Evolutionary conservation across 23 red algal genomes (phyloP).

Genomic region (Gracilaria domingensis): DNA sequence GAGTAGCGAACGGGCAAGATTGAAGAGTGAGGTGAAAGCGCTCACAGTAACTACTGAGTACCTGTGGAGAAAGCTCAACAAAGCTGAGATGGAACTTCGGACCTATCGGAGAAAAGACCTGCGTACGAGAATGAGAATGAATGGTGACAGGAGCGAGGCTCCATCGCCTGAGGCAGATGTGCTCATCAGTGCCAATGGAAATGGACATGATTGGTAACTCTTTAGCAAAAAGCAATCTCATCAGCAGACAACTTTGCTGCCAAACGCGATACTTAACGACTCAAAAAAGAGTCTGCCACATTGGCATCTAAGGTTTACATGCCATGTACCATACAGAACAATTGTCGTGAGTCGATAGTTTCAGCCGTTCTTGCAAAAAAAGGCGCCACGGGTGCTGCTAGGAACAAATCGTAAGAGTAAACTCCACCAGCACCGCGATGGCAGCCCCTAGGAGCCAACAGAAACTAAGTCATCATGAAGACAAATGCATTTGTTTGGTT

Average conservation of each 20-base stretch:
- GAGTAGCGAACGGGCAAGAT: conserved; percentile 41
- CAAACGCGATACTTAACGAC: not conserved
- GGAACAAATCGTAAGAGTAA: not conserved
- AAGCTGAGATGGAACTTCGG: conserved; percentile 67
- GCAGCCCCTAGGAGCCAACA: not conserved
- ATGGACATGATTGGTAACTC: conserved; percentile 31
- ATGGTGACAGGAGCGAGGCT: not conserved
- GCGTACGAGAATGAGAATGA: conserved; percentile 66
- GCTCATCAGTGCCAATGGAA: conserved; percentile 38
- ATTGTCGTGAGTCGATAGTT: not conserved
- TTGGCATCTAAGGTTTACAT: not conserved
- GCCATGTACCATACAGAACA: not conserved
- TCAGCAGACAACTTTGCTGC: not conserved
- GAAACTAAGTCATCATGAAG: not conserved
- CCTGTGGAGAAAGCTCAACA: conserved; percentile 72
- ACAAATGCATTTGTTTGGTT: conserved; percentile 20
- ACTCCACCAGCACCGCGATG: not conserved
- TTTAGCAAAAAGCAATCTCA: not conserved
- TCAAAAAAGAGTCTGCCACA: not conserved
- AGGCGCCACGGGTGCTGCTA: not conserved
- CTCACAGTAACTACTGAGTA: conserved; percentile 68
- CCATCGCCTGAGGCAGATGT: not conserved
- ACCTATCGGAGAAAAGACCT: conserved; percentile 61
- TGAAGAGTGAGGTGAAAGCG: conserved; percentile 57
- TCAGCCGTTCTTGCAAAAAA: not conserved